These are phyloP conservation scores for Strigomonas galati DNA, from an alignment of 208 protist genomes.

Conservation along the genomic window DNA sequence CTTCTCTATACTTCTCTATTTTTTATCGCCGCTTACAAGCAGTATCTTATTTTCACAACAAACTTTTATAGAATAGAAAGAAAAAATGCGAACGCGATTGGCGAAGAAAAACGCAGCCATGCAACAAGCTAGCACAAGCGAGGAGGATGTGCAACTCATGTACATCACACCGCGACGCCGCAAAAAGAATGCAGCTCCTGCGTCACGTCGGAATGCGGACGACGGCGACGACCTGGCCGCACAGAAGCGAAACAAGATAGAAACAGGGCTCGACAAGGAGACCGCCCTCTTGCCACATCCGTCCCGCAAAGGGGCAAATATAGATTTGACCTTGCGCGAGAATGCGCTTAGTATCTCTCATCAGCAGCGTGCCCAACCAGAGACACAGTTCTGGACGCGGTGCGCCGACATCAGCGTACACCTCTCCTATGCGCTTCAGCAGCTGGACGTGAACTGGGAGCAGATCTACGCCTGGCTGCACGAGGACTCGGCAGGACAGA, in stretches of 20 bases:
- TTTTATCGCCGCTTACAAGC: background rate
- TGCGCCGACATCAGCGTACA: background rate
- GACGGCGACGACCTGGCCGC: no score
- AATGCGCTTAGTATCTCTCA: background rate
- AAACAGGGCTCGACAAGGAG: background rate
- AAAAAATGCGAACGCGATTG: background rate
- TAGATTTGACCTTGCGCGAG: background rate
- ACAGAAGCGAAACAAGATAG: background rate
- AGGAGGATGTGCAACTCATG: background rate
- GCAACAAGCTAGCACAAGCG: no score
- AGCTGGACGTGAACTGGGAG: slow-evolving; percentile 7
- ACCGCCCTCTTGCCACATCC: background rate
- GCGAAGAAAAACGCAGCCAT: background rate
- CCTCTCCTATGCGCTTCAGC: background rate
- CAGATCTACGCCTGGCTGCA: background rate
- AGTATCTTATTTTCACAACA: no score
- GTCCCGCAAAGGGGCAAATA: background rate
- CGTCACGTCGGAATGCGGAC: no score
- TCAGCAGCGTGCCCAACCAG: background rate
- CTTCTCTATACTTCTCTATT: background rate
- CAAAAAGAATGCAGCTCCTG: background rate
- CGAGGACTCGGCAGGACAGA: no score
- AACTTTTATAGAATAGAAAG: background rate
- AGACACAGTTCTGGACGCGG: slow-evolving; percentile 3
- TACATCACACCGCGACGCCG: background rate